Percentiles rank a stretch among this genome's conserved stretches.
phyloP scores from a whole-genome alignment of 106 monocot genomes.

The Narthecium ossifragum region DNA sequence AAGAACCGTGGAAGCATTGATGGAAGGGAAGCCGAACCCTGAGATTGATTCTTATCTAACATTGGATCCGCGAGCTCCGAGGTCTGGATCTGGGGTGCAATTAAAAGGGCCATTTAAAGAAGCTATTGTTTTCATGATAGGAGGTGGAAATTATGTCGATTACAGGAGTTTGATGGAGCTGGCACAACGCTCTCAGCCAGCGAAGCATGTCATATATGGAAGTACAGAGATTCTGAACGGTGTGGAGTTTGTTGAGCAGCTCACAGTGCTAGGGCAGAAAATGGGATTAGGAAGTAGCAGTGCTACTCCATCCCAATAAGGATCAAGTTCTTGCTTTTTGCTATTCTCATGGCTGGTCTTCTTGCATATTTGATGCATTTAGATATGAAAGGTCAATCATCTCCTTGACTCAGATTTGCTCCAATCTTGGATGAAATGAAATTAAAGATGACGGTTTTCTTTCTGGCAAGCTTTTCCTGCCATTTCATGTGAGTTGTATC shows the following conservation, averaged over 20 bases:
- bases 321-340: neutral
- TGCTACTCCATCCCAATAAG: constrained; percentile 10
- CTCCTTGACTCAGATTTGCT: too few species aligned
- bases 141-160: constrained; percentile 92
- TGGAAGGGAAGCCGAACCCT: constrained; percentile 93
- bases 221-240: constrained; percentile 83
- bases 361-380: too few species aligned
- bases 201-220: constrained; percentile 88
- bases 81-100: constrained; percentile 44
- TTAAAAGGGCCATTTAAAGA: constrained; percentile 91
- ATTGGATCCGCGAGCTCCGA: constrained; percentile 82
- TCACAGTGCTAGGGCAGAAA: constrained; percentile 70
- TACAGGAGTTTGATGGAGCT: constrained; percentile 90
- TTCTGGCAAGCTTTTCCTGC: too few species aligned
- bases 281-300: constrained; percentile 64
- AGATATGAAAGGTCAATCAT: too few species aligned
- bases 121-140: constrained; percentile 96
- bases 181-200: constrained; percentile 53
- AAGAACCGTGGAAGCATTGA: constrained; percentile 81
- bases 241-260: constrained; percentile 75
- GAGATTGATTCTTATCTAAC: constrained; percentile 78
- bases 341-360: neutral
- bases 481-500: too few species aligned
- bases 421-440: too few species aligned
- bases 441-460: too few species aligned